phyloP scores from a whole-genome alignment of 2,329 filamentous ascomycete species.

The Diaporthe ampelina region DNA sequence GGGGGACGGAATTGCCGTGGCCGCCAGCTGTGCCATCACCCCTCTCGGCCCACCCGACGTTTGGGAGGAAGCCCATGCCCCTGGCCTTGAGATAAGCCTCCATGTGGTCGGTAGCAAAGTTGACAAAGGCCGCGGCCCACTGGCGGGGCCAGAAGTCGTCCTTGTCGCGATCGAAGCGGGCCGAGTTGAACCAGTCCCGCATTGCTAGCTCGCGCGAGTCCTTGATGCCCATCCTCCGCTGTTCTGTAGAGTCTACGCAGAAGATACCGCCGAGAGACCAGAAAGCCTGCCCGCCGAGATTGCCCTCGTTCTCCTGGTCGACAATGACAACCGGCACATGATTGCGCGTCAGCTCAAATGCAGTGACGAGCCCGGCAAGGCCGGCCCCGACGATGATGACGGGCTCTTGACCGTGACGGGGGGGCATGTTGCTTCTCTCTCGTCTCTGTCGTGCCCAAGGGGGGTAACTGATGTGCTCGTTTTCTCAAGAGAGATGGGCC shows the following conservation, averaged over 20 bases:
- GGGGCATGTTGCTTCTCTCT: slow-evolving; percentile 14
- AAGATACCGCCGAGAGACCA: slow-evolving; percentile 75
- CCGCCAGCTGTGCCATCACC: slow-evolving; percentile 68
- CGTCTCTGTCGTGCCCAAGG: background rate
- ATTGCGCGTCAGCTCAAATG: slow-evolving; percentile 67
- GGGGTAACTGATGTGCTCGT: background rate
- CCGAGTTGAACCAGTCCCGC: slow-evolving; percentile 71
- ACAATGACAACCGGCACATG: slow-evolving; percentile 65
- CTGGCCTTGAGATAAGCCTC: slow-evolving; percentile 68
- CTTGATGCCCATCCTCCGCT: slow-evolving; percentile 70
- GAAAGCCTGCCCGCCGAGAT: slow-evolving; percentile 73
- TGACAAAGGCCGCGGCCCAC: slow-evolving; percentile 75
- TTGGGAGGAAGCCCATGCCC: slow-evolving; percentile 66
- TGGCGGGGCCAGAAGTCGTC: slow-evolving; percentile 71
- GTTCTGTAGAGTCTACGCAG: slow-evolving; percentile 68
- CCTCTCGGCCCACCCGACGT: slow-evolving; percentile 73
- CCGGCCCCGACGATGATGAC: slow-evolving; percentile 71
- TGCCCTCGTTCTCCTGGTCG: slow-evolving; percentile 70
- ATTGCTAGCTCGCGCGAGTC: slow-evolving; percentile 70
- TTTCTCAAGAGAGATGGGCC: background rate
- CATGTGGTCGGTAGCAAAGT: slow-evolving; percentile 72
- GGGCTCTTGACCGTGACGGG: slow-evolving; percentile 47
- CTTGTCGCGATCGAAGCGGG: slow-evolving; percentile 68
- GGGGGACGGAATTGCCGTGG: slow-evolving; percentile 73
- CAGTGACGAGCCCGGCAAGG: slow-evolving; percentile 71